Evolutionary conservation across 768 basidiomycete genomes (phyloP), one percentile per base, ranked within the genome.

Genomic region (Trametes elegans): DNA sequence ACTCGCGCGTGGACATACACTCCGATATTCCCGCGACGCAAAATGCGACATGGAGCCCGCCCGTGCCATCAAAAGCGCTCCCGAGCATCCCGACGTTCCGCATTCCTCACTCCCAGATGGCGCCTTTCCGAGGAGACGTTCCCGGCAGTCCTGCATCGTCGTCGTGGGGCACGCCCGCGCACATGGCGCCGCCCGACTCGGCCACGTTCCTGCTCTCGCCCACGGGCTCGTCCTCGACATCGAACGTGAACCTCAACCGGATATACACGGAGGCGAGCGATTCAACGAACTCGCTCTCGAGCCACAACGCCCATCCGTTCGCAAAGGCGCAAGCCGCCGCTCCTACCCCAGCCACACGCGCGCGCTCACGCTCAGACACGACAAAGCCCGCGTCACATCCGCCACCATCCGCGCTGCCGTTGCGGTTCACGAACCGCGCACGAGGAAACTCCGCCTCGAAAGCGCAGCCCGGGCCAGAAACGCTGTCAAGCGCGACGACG

Each of bases 291-390:
- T 39, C 52, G 21, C 48, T 54, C 21, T n/a, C 41, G 19, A 42
- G 52, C 10, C 57, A 59, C 36, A 23, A 32, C 21, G 57, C 52
- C 19, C 57, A 59, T n/a, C 57, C 57, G 7, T 59, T 59, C 35
- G 57, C 57, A 18, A 59, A 53, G 18, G 57, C 57, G 18, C 47
- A 48, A n/a, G 48, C 47, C 1, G 45, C 40, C 1, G 31, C 35
- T 47, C 14, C 21, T 35, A 2, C 53, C 53, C 1, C 39, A 36
- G 35, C 5, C 16, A 16, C 35, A 36, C 5, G 35, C 35, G 35
- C 16, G 16, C 35, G 35, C 35, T 5, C 16, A 10, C 7, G 35
- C 35, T 7, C 35, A 26, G 31, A 32, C 7, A 7, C 31, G 31
- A 32, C 31, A n/a, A n/a, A n/a, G 31, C 13, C 31, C 7, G 31